These are phyloP conservation scores for Solanum dulcamara DNA, from an alignment of 257 asterid species.

Conservation along the genomic window DNA sequence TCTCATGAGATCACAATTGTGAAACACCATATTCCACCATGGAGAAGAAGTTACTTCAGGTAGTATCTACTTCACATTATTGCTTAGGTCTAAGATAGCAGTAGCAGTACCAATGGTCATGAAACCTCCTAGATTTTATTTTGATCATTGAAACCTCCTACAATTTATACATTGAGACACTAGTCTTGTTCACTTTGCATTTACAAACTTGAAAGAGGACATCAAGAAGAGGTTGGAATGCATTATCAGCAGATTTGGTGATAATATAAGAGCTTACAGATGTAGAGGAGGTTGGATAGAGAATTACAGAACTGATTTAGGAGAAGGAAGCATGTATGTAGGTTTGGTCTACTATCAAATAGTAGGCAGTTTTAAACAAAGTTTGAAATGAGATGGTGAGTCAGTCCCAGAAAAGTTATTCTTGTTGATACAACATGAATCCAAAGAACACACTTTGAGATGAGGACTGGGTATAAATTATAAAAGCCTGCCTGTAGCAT, in stretches of 20 bases:
- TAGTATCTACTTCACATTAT: neutral
- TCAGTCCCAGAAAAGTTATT: neutral
- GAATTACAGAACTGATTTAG: neutral
- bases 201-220: neutral
- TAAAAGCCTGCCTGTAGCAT: neutral
- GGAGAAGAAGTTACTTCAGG: neutral
- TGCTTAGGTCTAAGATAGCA: neutral
- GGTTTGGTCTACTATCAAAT: neutral
- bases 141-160: neutral
- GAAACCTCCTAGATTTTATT: neutral
- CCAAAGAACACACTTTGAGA: neutral
- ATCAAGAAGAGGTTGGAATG: neutral
- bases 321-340: neutral
- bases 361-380: neutral
- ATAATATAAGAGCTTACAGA: neutral
- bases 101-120: neutral
- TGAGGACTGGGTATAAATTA: neutral
- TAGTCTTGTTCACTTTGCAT: neutral
- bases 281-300: neutral
- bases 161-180: neutral
- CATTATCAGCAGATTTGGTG: neutral
- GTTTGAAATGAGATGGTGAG: neutral
- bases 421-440: neutral
- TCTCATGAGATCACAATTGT: neutral
- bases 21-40: neutral